Evolutionary conservation across 106 monocot genomes (phyloP), one percentile per base, ranked within the genome.

Genomic region (Acanthochlamys bracteata): DNA sequence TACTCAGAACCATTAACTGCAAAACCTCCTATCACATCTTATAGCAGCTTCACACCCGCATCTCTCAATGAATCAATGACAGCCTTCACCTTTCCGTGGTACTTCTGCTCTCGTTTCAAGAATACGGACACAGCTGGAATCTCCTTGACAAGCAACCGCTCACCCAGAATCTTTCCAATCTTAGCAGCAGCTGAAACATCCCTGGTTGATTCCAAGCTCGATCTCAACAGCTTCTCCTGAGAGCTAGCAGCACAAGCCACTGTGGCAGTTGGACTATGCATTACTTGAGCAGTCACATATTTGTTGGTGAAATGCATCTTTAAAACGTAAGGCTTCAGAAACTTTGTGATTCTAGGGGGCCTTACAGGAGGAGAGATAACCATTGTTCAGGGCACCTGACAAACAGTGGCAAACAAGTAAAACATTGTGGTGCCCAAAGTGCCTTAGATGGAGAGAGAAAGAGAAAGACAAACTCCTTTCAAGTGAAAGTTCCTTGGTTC

Each of bases 31-130:
- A 33, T 1, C 33, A 33, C 33, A 53, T 15, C 11, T 83, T 72
- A 89, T 17, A 89, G 73, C 14, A 93, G 78, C 69, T 93, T 83
- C 58, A 93, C 83, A 4, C 93, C 93, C 42, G 73, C 76, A 53
- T 83, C 85, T 66, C 83, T 82, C 39, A 93, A 57, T 7, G 82
- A 80, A 65, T 93, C 93, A 13, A 93, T 77, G 14, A 89, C 76
- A 17, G 89, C 93, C 78, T 83, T 93, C 10, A 89, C 83, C 68
- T 93, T 93, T 11, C 93, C 93, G 45, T 93, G 93, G 46, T 93
- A 93, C 64, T 74, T 83, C 76, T 93, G 93, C 47, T 89, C 88
- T 47, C 83, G 78, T 57, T 85, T 80, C 39, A 85, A 70, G 74
- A 76, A 79, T 22, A 89, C 69, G 1, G 83, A 75, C 7, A 89